These are phyloP conservation scores for Ilex paraguariensis DNA, from an alignment of 305 asterid species.

Conservation along the genomic window DNA sequence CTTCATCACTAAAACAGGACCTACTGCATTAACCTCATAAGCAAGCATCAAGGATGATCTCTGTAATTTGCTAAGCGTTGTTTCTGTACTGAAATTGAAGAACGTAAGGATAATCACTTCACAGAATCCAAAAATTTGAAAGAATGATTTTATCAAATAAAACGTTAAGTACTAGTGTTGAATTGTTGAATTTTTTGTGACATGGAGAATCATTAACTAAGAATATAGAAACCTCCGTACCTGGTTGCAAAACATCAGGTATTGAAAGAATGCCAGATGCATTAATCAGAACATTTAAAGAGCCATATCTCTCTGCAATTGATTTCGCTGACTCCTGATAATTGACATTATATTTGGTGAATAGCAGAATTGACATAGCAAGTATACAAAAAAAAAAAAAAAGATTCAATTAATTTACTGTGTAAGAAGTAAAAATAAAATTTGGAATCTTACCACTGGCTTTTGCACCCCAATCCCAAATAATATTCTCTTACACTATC, in stretches of 20 bases:
- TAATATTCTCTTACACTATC: background rate
- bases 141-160: conserved; percentile 3
- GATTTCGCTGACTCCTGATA: conserved; percentile 66
- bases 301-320: conserved; percentile 66
- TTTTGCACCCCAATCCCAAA: background rate
- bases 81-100: conserved; percentile 66
- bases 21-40: conserved; percentile 85
- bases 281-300: conserved; percentile 68
- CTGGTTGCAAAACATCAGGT: conserved; percentile 76
- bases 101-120: conserved; percentile 18
- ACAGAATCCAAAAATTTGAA: conserved; percentile 4
- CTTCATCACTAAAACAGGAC: conserved; percentile 83
- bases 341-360: conserved; percentile 1
- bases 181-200: background rate
- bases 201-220: conserved; percentile 2
- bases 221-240: conserved; percentile 24
- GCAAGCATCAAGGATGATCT: conserved; percentile 71
- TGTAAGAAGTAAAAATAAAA: background rate
- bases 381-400: conserved; percentile 1
- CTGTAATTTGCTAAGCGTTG: conserved; percentile 82
- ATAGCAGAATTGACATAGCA: background rate
- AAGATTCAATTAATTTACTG: background rate
- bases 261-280: conserved; percentile 88
- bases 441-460: background rate
- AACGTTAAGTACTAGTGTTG: background rate